phyloP scores from a whole-genome alignment of 2,329 filamentous ascomycete genomes.

The Penicillium oxalicum region DNA sequence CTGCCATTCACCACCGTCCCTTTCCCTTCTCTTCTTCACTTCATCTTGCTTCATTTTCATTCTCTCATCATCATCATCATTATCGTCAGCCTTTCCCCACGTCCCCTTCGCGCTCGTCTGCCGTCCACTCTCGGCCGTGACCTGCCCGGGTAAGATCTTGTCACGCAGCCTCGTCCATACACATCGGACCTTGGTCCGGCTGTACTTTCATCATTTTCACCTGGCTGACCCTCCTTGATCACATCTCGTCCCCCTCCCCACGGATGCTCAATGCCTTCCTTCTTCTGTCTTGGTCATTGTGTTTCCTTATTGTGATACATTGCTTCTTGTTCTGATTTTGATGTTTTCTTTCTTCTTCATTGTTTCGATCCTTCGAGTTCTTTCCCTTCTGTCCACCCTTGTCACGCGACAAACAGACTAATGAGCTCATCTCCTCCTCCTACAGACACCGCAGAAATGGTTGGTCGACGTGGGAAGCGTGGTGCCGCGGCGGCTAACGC shows the following conservation, averaged over 20 bases:
- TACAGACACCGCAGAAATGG: slow-evolving; percentile 27
- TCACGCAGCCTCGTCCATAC: background rate
- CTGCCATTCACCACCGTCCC: background rate
- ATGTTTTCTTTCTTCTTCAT: no score
- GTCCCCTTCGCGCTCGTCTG: background rate
- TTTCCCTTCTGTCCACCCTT: background rate
- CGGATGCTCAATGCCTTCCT: no score
- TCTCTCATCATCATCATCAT: background rate
- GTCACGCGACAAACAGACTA: background rate
- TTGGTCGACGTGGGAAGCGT: slow-evolving; percentile 32
- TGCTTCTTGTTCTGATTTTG: no score
- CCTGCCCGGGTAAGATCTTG: background rate
- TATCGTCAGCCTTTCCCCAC: background rate
- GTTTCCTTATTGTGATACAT: no score
- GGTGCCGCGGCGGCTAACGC: slow-evolving; percentile 17
- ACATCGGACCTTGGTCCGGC: no score
- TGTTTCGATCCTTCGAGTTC: background rate
- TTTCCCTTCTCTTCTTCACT: background rate
- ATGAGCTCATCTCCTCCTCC: slow-evolving; percentile 1
- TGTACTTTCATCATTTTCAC: no score
- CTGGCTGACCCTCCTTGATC: no score
- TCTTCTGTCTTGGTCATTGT: no score
- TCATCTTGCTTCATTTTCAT: background rate
- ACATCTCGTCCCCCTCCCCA: no score
- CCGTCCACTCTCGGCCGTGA: background rate